These are phyloP conservation scores for Pyricularia sp. DNA, from an alignment of 2,329 filamentous ascomycete genomes.

Conservation along the genomic window DNA sequence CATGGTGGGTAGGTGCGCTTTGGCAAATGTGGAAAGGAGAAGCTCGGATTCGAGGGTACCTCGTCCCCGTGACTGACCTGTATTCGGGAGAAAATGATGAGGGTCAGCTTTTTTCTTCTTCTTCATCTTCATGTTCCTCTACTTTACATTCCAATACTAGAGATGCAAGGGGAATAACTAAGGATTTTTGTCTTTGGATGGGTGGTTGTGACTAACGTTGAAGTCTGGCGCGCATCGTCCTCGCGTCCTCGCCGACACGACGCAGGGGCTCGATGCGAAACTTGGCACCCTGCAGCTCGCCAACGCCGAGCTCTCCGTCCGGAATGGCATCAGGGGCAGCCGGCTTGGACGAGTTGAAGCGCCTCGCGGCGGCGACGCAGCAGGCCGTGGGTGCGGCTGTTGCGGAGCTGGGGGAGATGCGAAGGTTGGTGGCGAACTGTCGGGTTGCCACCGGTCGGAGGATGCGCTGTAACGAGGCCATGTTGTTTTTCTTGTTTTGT, in stretches of 20 bases:
- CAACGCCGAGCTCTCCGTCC: conserved; percentile 55
- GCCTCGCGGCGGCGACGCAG: conserved; percentile 3
- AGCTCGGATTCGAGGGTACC: conserved; percentile 94
- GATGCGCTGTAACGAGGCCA: conserved; percentile 5
- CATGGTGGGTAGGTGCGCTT: conserved; percentile 65
- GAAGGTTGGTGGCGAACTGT: conserved; percentile 7
- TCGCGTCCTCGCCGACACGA: conserved; percentile 66
- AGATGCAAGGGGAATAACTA: neutral
- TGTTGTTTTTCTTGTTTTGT: neutral
- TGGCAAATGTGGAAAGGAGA: conserved; percentile 88
- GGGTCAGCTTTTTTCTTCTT: neutral
- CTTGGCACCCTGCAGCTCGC: conserved; percentile 73
- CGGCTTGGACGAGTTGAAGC: conserved; percentile 1
- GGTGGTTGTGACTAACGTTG: conserved; percentile 34
- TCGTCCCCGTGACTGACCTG: conserved; percentile 93
- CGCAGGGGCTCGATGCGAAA: conserved; percentile 88
- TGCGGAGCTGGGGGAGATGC: conserved; percentile 1
- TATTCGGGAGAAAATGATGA: neutral
- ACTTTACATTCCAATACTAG: neutral
- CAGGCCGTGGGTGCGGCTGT: neutral
- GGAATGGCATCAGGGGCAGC: conserved; percentile 15
- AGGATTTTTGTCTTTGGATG: conserved; percentile 4
- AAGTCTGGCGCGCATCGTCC: conserved; percentile 80
- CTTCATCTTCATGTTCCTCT: neutral
- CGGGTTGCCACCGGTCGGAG: conserved; percentile 6